Percentiles rank a stretch among this genome's conserved stretches.
Conservation (phyloP, 345 rosid genomes). For the Geranium rotundifolium region DNA sequence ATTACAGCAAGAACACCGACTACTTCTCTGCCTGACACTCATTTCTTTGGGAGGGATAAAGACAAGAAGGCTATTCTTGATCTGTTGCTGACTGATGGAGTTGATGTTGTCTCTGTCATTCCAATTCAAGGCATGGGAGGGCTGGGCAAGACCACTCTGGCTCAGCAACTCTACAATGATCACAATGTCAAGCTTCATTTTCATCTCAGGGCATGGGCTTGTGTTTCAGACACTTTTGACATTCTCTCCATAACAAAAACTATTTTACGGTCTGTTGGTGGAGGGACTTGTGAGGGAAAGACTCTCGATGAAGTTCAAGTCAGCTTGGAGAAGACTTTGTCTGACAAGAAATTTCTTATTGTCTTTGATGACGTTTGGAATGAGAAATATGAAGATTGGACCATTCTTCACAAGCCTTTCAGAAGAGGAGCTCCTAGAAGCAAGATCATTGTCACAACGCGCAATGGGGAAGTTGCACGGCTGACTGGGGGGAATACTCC, state of each 20-base stretch:
- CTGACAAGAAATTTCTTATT: constrained; percentile 4
- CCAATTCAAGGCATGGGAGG: too few relatives aligned
- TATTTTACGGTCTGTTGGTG: neutral
- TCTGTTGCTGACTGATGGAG: too few relatives aligned
- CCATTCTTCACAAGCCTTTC: neutral
- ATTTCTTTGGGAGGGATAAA: neutral
- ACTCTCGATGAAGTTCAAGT: neutral
- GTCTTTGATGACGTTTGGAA: constrained; percentile 11
- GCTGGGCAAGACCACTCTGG: too few relatives aligned
- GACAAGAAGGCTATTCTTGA: too few relatives aligned
- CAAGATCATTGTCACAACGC: constrained; percentile 35
- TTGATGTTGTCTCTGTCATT: too few relatives aligned
- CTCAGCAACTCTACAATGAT: too few relatives aligned
- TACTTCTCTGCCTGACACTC: neutral
- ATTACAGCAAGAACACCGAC: too few relatives aligned
- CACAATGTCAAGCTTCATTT: too few relatives aligned
- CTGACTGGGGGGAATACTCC: neutral
- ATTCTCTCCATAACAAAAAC: neutral
- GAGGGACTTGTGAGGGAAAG: neutral
- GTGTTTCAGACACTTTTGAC: constrained; percentile 7
- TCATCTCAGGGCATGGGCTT: neutral
- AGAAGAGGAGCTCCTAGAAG: constrained; percentile 7
- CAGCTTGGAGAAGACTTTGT: neutral
- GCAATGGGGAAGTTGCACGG: constrained; percentile 18
- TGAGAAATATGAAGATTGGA: neutral